Conservation (phyloP, 2,329 filamentous ascomycete species). For the Grosmannia serpens region DNA sequence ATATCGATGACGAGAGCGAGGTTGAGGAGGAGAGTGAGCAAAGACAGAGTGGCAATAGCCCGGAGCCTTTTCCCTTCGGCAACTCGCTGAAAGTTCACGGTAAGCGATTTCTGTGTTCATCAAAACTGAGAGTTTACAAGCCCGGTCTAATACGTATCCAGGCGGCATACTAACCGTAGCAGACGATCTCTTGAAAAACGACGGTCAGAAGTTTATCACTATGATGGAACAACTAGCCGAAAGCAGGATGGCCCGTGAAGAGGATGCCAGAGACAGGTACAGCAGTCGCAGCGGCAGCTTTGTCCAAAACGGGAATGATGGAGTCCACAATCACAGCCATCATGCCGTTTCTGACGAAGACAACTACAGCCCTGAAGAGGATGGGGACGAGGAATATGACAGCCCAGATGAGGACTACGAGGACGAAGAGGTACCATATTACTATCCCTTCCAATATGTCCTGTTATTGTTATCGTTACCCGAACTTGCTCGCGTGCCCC, state of each 20-base stretch:
- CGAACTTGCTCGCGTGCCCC: not conserved
- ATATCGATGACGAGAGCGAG: slow-evolving; percentile 46
- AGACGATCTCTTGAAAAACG: slow-evolving; percentile 96
- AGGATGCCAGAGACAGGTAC: slow-evolving; percentile 63
- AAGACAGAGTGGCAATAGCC: slow-evolving; percentile 52
- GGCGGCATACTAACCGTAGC: slow-evolving; percentile 97
- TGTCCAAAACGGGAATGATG: slow-evolving; percentile 42
- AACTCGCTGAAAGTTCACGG: slow-evolving; percentile 92
- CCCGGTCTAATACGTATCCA: slow-evolving; percentile 22
- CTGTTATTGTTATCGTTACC: not conserved
- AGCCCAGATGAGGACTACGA: slow-evolving; percentile 58
- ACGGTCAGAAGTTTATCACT: slow-evolving; percentile 98
- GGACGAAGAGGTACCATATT: slow-evolving; percentile 60
- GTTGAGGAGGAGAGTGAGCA: slow-evolving; percentile 56
- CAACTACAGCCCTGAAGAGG: slow-evolving; percentile 31
- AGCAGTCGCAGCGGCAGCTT: slow-evolving; percentile 43
- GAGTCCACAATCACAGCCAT: slow-evolving; percentile 55
- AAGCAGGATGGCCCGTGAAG: slow-evolving; percentile 91
- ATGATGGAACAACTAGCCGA: slow-evolving; percentile 99
- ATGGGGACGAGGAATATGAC: slow-evolving; percentile 49
- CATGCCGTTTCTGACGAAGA: slow-evolving; percentile 52
- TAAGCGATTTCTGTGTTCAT: slow-evolving; percentile 24
- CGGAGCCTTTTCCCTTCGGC: slow-evolving; percentile 94
- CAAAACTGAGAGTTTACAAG: not conserved
- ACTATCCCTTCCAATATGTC: not conserved